Percentiles rank a stretch among this genome's conserved stretches.
phyloP scores from a whole-genome alignment of 2,329 filamentous ascomycete genomes.

The Xylariaceae sp. region DNA sequence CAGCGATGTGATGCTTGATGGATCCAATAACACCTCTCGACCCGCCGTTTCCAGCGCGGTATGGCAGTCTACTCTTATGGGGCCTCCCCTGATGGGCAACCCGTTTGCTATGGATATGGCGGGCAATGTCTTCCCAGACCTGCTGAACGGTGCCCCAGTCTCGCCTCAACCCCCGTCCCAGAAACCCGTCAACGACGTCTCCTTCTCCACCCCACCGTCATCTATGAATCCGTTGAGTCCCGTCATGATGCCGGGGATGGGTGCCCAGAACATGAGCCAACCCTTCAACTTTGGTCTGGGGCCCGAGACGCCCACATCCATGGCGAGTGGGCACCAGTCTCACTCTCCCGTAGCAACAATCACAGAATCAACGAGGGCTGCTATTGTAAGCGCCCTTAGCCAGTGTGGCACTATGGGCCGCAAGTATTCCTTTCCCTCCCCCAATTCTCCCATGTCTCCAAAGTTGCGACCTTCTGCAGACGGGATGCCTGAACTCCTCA shows the following conservation, averaged over 20 bases:
- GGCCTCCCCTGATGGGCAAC: constrained; percentile 61
- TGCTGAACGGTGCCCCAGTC: constrained; percentile 64
- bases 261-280: constrained; percentile 57
- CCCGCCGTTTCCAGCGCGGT: constrained; percentile 51
- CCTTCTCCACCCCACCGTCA: constrained; percentile 73
- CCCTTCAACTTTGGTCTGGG: constrained; percentile 58
- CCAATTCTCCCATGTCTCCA: constrained; percentile 50
- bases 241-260: constrained; percentile 61
- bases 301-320: constrained; percentile 68
- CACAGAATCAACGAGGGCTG: constrained; percentile 58
- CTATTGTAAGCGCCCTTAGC: constrained; percentile 55
- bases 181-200: constrained; percentile 67
- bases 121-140: constrained; percentile 69
- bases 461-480: constrained; percentile 43
- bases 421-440: constrained; percentile 58
- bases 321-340: constrained; percentile 58
- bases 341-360: constrained; percentile 58
- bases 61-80: constrained; percentile 66
- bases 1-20: constrained; percentile 88
- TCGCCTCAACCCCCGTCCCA: constrained; percentile 71
- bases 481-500: constrained; percentile 47
- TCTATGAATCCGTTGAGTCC: constrained; percentile 69
- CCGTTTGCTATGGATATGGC: constrained; percentile 72
- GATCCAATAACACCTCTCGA: constrained; percentile 58
- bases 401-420: constrained; percentile 52